phyloP scores from a whole-genome alignment of 2,329 filamentous ascomycete species.

The Apiospora saccharicola region DNA sequence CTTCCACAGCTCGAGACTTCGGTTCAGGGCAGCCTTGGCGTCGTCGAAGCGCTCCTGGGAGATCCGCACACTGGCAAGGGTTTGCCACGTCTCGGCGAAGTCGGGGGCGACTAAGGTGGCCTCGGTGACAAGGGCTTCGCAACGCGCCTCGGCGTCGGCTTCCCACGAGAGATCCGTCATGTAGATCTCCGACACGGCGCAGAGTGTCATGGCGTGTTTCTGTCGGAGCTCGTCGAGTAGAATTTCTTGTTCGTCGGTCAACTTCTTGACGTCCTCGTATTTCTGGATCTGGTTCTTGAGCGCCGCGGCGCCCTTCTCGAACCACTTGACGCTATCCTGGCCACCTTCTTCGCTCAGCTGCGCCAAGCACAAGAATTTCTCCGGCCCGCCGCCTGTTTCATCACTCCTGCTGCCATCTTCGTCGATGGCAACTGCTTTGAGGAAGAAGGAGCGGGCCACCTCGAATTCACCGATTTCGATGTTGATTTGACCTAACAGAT shows the following conservation, averaged over 20 bases:
- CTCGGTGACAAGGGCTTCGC: constrained; percentile 89
- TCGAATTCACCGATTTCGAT: constrained; percentile 85
- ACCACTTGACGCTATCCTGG: constrained; percentile 71
- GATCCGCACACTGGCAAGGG: constrained; percentile 90
- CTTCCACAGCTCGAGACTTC: constrained; percentile 85
- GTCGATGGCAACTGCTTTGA: constrained; percentile 78
- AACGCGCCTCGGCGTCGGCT: constrained; percentile 85
- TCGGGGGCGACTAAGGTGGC: constrained; percentile 85
- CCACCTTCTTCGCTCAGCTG: constrained; percentile 82
- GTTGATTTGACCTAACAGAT: constrained; percentile 81
- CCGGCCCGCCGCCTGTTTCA: constrained; percentile 79
- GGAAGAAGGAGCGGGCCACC: constrained; percentile 74
- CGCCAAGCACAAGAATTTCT: constrained; percentile 95
- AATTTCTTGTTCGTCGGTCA: constrained; percentile 43
- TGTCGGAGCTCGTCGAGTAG: constrained; percentile 72
- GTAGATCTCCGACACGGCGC: constrained; percentile 94
- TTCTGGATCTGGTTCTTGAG: constrained; percentile 75
- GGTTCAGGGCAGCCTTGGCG: constrained; percentile 77
- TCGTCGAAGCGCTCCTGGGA: constrained; percentile 84
- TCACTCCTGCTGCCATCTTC: constrained; percentile 75
- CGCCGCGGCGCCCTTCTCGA: constrained; percentile 73
- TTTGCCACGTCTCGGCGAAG: constrained; percentile 90
- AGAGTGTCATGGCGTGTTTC: constrained; percentile 90
- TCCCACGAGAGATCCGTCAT: constrained; percentile 98
- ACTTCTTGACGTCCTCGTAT: constrained; percentile 59